A percentile compares a stretch with the other conserved stretches of the same genome.
Conservation (phyloP, 768 basidiomycete species). For the Tricholoma sp. region DNA sequence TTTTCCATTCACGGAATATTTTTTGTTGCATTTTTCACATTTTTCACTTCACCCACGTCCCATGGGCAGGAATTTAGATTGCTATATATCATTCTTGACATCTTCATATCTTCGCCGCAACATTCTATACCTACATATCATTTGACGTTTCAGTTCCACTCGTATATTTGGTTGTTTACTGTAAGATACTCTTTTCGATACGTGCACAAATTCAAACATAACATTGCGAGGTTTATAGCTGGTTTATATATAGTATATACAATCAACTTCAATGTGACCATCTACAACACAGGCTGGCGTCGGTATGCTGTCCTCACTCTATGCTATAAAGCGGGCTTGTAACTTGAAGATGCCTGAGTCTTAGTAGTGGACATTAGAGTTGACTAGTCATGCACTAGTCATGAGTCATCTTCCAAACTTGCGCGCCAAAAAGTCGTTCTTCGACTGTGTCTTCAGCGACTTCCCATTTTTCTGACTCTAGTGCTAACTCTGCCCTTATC, state of each 20-base stretch:
- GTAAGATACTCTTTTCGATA: background rate
- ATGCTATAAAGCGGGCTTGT: too few species aligned
- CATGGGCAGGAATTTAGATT: conserved; percentile 1
- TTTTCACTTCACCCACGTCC: background rate
- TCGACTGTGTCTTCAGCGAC: conserved; percentile 21
- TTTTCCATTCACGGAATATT: background rate
- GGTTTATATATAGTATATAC: too few species aligned
- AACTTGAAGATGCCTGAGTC: too few species aligned
- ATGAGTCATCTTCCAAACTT: too few species aligned
- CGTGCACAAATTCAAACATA: too few species aligned
- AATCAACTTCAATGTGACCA: too few species aligned
- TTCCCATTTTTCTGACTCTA: conserved; percentile 19
- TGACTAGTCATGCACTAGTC: too few species aligned
- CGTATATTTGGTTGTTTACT: background rate
- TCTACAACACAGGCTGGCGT: too few species aligned
- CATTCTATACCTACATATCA: background rate
- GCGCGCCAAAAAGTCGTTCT: conserved; percentile 13
- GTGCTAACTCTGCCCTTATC: conserved; percentile 11
- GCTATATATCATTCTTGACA: background rate
- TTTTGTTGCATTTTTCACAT: background rate
- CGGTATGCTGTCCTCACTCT: too few species aligned
- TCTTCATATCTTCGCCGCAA: background rate
- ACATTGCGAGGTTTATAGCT: too few species aligned
- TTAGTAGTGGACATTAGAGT: too few species aligned
- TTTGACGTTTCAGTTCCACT: background rate